These are phyloP conservation scores for Hymenoscyphus albidus DNA, from an alignment of 2,329 filamentous ascomycete species.

Conservation along the genomic window DNA sequence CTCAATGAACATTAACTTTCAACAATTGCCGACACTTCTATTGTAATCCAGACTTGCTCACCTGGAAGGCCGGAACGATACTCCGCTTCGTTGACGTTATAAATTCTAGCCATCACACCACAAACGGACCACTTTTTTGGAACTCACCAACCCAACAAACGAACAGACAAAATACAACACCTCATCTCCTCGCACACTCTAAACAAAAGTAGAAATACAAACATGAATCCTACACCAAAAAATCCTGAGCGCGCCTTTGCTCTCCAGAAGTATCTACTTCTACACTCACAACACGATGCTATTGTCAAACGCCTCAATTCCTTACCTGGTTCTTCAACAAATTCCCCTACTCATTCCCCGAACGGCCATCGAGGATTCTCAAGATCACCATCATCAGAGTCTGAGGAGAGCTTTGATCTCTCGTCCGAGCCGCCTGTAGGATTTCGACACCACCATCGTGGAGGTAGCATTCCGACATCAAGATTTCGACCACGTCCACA, in stretches of 20 bases:
- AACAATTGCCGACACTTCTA: not conserved
- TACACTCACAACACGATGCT: conserved; percentile 35
- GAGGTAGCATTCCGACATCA: conserved; percentile 11
- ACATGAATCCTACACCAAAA: conserved; percentile 23
- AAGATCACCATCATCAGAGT: conserved; percentile 23
- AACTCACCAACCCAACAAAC: not conserved
- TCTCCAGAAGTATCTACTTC: conserved; percentile 36
- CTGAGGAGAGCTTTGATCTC: conserved; percentile 12
- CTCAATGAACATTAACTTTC: not conserved
- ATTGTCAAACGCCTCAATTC: conserved; percentile 34
- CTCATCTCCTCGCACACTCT: not conserved
- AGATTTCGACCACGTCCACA: conserved; percentile 11
- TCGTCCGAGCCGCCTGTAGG: conserved; percentile 11
- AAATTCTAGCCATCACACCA: not conserved
- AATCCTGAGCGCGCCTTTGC: conserved; percentile 32
- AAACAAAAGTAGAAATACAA: not conserved
- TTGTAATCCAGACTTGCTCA: not conserved
- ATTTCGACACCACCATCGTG: conserved; percentile 14
- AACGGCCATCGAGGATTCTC: conserved; percentile 14
- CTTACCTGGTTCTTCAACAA: conserved; percentile 3
- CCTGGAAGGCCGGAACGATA: not conserved
- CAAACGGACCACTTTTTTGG: not conserved
- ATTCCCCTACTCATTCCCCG: conserved; percentile 10
- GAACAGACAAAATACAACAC: not conserved
- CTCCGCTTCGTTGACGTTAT: not conserved